A percentile compares a stretch with the other conserved stretches of the same genome.
These are phyloP conservation scores for Termitomyces sp. DNA, from an alignment of 768 basidiomycete genomes.

Conservation along the genomic window DNA sequence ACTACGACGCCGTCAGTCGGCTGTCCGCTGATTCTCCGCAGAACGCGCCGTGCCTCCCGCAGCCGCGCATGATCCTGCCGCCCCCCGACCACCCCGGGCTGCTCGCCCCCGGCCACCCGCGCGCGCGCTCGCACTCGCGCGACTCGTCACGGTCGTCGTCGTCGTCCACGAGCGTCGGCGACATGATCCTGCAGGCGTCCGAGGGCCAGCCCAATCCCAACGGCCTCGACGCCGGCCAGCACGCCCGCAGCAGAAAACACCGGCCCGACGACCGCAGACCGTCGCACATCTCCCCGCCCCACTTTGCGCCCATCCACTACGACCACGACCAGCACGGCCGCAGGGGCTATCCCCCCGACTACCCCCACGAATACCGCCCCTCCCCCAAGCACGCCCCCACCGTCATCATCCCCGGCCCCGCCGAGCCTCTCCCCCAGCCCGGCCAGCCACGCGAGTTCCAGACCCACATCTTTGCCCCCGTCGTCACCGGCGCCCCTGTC, in stretches of 20 bases:
- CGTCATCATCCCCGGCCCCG: conserved; percentile 12
- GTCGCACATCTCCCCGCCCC: conserved; percentile 1
- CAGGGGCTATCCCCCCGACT: conserved; percentile 1
- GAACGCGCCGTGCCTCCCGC: not conserved
- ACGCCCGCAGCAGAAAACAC: not conserved
- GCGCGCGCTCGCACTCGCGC: conserved; percentile 11
- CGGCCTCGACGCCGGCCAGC: not conserved
- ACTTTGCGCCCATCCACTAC: not conserved
- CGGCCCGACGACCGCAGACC: not conserved
- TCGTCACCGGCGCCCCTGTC: conserved; percentile 65
- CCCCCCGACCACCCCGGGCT: not conserved
- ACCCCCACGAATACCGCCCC: conserved; percentile 7
- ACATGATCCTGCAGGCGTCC: conserved; percentile 36
- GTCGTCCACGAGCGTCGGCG: conserved; percentile 35
- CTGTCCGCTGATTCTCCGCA: not conserved
- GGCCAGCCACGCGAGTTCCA: conserved; percentile 39
- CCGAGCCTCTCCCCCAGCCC: conserved; percentile 18
- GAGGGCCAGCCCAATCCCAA: conserved; percentile 16
- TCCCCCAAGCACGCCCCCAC: conserved; percentile 9
- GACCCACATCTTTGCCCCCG: conserved; percentile 68
- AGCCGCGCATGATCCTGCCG: conserved; percentile 16
- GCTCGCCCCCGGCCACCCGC: not conserved
- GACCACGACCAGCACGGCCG: conserved; percentile 7
- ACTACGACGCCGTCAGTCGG: conserved; percentile 3
- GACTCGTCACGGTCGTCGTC: conserved; percentile 28